Conservation (phyloP, 192 early-diverging fungal species). For the Lobulomyces angularis region DNA sequence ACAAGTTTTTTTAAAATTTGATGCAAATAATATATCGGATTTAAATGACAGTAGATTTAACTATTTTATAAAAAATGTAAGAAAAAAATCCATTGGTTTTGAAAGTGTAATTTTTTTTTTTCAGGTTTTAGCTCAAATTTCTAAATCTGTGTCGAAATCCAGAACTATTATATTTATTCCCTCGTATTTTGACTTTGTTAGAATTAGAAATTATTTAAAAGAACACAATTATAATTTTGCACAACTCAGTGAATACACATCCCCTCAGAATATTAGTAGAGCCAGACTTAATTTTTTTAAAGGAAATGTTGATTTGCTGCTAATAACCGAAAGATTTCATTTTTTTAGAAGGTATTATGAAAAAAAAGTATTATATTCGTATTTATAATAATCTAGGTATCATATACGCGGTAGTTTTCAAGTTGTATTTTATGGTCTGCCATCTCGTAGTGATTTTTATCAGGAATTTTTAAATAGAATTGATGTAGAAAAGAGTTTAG, state of each 20-base stretch:
- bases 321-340: conserved; percentile 94
- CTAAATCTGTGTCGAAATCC: conserved; percentile 17
- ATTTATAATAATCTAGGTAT: conserved; percentile 30
- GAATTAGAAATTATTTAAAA: conserved; percentile 75
- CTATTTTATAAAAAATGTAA: conserved; percentile 64
- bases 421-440: conserved; percentile 82
- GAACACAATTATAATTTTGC: conserved; percentile 63
- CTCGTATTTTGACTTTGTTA: conserved; percentile 94
- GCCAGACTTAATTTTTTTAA: conserved; percentile 68
- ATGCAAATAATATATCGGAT: conserved; percentile 28
- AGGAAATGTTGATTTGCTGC: conserved; percentile 60
- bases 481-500: conserved; percentile 36
- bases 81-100: not conserved
- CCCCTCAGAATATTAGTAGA: conserved; percentile 57
- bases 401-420: conserved; percentile 72
- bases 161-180: conserved; percentile 65
- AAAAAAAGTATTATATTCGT: not conserved
- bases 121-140: conserved; percentile 42
- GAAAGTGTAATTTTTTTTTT: not conserved
- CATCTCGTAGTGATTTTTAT: conserved; percentile 76
- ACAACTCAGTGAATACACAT: conserved; percentile 84
- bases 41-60: conserved; percentile 71
- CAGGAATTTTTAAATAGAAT: conserved; percentile 76
- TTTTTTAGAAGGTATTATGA: conserved; percentile 82
- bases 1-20: not conserved